Evolutionary conservation across 371 early-diverging fungal species (phyloP), one percentile per base, ranked within the genome.

Genomic region (Mortierella sp.): DNA sequence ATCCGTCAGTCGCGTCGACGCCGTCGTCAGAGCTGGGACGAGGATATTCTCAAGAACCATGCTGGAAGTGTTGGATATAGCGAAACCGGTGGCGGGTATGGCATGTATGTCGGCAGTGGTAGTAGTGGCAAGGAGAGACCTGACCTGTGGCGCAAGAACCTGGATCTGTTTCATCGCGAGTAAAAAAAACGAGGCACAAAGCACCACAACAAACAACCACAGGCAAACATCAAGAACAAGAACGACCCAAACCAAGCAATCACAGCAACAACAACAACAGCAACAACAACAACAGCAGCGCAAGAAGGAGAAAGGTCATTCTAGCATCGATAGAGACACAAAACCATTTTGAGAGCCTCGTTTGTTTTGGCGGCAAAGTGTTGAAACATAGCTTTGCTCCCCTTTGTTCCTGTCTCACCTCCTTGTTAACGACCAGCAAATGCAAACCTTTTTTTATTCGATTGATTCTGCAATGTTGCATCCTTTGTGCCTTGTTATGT

Each of bases 91-190:
- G 82, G 74, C 16, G 86, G 86, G 4, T 86, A 81, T 69, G 86
- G 86, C 37, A 81, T 82, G 77, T 76, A 77, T 54, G 69, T 81
- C 16, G 71, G 73, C 2, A 54, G 50, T 37, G 16, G 21, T n/a
- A 43, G 40, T 21, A 21, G 16, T 37, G 69, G 75, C 24, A 78
- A 81, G 72, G 81, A 71, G 53, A 81, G 59, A 28, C 73, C 79
- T 11, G 79, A 82, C 31, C 55, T 77, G 6, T 86, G 79, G 79
- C 50, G 76, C 37, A 81, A 79, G 77, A 78, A 76, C 74, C 72
- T 86, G 61, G 86, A 79, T 46, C 40, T 82, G 79, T 79, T 79
- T 79, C 86, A 81, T 80, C 79, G 83, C 28, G 73, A 46, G 51
- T 81, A 71, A 74, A 69, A 9, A 11, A 14, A 50, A 13, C 28